Evolutionary conservation across 2,329 filamentous ascomycete species (phyloP).

Genomic region (Drechslerella stenobrocha): DNA sequence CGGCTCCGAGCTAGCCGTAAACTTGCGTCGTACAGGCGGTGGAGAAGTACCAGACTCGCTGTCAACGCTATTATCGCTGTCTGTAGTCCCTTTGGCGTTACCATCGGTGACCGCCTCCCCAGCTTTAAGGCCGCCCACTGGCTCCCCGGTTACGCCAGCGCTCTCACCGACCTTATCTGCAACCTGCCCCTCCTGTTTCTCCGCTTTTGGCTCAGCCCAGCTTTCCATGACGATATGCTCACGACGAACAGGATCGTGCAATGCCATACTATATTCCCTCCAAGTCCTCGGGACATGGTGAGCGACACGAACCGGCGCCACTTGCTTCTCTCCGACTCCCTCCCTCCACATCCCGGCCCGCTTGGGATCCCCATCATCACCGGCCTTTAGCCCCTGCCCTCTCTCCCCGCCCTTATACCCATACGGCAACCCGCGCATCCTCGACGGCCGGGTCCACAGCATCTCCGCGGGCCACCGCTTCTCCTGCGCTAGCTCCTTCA

Average conservation of each 20-base stretch:
- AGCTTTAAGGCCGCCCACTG: not conserved
- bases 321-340: not conserved
- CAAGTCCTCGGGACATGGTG: conserved; percentile 15
- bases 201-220: not conserved
- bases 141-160: not conserved
- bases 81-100: not conserved
- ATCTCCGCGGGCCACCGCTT: conserved; percentile 37
- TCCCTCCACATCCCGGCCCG: conserved; percentile 23
- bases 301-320: not conserved
- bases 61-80: not conserved
- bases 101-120: not conserved
- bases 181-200: not conserved
- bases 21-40: not conserved
- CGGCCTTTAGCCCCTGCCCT: conserved; percentile 18
- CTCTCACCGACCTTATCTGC: too few species aligned
- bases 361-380: conserved; percentile 8
- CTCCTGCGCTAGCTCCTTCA: conserved; percentile 41
- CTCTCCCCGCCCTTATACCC: conserved; percentile 21
- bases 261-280: conserved; percentile 22
- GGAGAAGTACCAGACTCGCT: not conserved
- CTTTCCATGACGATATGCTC: conserved; percentile 21
- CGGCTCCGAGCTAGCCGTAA: conserved; percentile 12
- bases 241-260: conserved; percentile 11
- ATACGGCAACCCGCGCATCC: conserved; percentile 26
- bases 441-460: conserved; percentile 25